Evolutionary conservation across 2,329 filamentous ascomycete genomes (phyloP).

Genomic region (Trichoderma sp.): DNA sequence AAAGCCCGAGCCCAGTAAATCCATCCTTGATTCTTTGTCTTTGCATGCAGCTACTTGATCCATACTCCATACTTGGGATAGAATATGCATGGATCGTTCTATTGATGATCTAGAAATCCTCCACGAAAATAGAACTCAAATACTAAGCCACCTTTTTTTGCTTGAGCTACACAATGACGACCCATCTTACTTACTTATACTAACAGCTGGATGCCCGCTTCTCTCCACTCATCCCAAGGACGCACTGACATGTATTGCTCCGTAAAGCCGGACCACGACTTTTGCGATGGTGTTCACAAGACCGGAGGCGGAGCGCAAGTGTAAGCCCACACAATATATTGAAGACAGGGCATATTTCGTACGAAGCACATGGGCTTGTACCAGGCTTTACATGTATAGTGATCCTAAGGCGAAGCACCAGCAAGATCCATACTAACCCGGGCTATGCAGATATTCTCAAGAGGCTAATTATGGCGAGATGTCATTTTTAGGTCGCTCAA

Average conservation of each 20-base stretch:
- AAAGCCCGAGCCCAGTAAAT: neutral
- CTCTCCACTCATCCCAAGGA: neutral
- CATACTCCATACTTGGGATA: neutral
- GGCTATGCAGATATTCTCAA: neutral
- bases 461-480: neutral
- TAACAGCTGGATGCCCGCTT: neutral
- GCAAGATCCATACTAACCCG: neutral
- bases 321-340: neutral
- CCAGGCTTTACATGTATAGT: neutral
- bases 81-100: neutral
- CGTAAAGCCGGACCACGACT: neutral
- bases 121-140: neutral
- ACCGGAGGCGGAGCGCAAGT: neutral
- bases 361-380: neutral
- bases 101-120: neutral
- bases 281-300: neutral
- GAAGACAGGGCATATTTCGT: neutral
- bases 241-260: neutral
- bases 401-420: neutral
- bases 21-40: neutral
- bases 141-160: constrained; percentile 6
- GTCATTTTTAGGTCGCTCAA: neutral
- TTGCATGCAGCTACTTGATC: neutral
- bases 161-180: neutral
- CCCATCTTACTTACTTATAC: neutral